These are phyloP conservation scores for Globisporangium abappressorium DNA, from an alignment of 352 stramenopile species.

Conservation along the genomic window DNA sequence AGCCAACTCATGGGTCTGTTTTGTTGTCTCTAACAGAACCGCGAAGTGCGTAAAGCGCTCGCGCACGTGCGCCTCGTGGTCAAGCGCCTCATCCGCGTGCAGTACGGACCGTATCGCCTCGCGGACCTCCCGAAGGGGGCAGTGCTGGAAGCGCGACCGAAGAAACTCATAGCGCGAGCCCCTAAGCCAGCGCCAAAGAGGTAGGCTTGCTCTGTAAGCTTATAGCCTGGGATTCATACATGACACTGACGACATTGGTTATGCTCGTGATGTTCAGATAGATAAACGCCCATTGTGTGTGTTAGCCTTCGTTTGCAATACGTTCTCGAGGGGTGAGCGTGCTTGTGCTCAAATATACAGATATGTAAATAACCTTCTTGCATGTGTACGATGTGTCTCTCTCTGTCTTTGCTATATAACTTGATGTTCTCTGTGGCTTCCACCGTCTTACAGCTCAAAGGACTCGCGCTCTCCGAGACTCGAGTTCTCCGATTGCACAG, in stretches of 20 bases:
- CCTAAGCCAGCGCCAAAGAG: constrained; percentile 23
- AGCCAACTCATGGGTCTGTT: background rate
- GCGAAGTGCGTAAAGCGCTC: constrained; percentile 88
- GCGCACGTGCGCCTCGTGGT: constrained; percentile 84
- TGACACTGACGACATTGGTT: background rate
- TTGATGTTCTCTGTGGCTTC: constrained; percentile 10
- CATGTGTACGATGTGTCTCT: background rate
- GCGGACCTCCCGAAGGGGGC: constrained; percentile 69
- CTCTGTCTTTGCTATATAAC: constrained; percentile 1
- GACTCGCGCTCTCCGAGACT: constrained; percentile 40
- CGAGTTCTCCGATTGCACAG: constrained; percentile 26
- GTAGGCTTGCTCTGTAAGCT: background rate
- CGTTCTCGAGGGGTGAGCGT: background rate
- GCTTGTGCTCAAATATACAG: constrained; percentile 8
- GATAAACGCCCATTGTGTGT: background rate
- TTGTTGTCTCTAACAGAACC: constrained; percentile 56
- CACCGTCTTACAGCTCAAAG: constrained; percentile 54
- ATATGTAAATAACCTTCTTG: constrained; percentile 17
- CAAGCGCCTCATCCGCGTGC: constrained; percentile 85
- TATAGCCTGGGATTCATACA: background rate
- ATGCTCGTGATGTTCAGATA: background rate
- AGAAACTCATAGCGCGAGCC: constrained; percentile 29
- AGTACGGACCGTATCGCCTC: constrained; percentile 88
- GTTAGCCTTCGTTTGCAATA: background rate
- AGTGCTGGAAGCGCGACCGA: constrained; percentile 73